Base-by-base conservation (phyloP, 2,329 filamentous ascomycete species). In the Madurella fahalii region DNA sequence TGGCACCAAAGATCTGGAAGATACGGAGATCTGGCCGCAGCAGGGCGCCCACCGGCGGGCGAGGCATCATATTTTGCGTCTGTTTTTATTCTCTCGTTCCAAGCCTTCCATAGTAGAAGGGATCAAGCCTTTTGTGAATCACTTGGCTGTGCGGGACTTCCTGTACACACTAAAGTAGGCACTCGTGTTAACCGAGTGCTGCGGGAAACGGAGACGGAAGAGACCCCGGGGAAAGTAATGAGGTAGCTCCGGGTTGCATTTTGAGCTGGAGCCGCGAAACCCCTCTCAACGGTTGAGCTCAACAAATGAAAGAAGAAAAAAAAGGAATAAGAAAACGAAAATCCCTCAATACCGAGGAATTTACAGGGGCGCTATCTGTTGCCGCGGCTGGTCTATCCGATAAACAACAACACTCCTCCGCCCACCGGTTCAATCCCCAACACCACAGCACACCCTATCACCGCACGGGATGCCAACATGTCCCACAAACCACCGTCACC, bases 1-100 rank as follows among this genome's bases (percentile, higher is more conserved):
- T 94, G 45, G 90, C 87, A 30, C 90, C 90, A 64, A 88, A 95
- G 39, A 95, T 75, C 69, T 94, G 89, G 62, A 89, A 81, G 12
- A 83, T 77, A 57, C 83, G 82, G 51, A 92, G 75, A 9, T 80
- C 81, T 57, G 85, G 83, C 82, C 85, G 89, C 39, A 91, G 75
- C 46, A 83, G 75, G 50, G 83, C 78, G 46, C 82, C 77, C 49
- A 83, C 71, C 25, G 80, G 79, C 52, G 74, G 64, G 52, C 75
- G 75, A 31, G 44, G 59, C 45, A 61, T 58, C 15, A 31, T 30
- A 31, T 15, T 42, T 47, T 4, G 9, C 12, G 18, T n/a, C 20
- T 11, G 4, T 8, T 30, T 5, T 37, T 37, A 7, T 25, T 7
- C 7, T 30, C 9, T 37, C 30, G 25, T 25, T 7, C 7, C 7